Conservation (phyloP, 352 stramenopile species). For the Globisporangium solare region DNA sequence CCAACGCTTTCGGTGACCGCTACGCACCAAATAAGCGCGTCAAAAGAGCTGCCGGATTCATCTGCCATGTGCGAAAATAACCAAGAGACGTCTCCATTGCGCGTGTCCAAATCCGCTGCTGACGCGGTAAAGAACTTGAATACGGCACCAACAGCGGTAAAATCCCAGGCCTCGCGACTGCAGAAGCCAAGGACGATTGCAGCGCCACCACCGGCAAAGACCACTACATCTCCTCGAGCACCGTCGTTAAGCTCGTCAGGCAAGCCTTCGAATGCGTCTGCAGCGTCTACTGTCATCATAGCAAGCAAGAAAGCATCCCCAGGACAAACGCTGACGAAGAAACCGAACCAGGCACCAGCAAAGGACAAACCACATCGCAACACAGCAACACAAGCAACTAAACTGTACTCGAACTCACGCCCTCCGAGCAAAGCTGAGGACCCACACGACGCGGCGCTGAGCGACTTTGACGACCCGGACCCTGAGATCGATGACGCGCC, state of each 20-base stretch:
- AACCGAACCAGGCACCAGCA: not conserved
- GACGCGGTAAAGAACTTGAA: not conserved
- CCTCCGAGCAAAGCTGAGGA: not conserved
- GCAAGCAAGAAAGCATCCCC: not conserved
- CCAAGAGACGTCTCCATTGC: conserved; percentile 24
- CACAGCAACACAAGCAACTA: not conserved
- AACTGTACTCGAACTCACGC: not conserved
- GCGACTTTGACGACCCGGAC: conserved; percentile 61
- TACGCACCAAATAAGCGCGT: too few species aligned
- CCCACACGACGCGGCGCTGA: conserved; percentile 13
- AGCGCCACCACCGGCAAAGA: conserved; percentile 6
- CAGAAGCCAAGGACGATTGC: not conserved
- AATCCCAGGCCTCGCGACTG: conserved; percentile 7
- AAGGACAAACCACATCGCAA: not conserved
- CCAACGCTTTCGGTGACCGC: conserved; percentile 1
- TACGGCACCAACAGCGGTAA: conserved; percentile 6
- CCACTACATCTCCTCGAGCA: not conserved
- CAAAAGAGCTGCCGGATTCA: not conserved
- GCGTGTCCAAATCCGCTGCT: not conserved
- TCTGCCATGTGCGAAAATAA: conserved; percentile 14
- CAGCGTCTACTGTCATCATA: not conserved
- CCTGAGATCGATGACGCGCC: conserved; percentile 55
- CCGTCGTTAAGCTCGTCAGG: too few species aligned
- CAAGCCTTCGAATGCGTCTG: not conserved
- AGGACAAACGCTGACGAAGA: not conserved